A percentile compares a stretch with the other conserved stretches of the same genome.
phyloP scores from a whole-genome alignment of 2,329 filamentous ascomycete genomes.

The Colletotrichum cuscutae region DNA sequence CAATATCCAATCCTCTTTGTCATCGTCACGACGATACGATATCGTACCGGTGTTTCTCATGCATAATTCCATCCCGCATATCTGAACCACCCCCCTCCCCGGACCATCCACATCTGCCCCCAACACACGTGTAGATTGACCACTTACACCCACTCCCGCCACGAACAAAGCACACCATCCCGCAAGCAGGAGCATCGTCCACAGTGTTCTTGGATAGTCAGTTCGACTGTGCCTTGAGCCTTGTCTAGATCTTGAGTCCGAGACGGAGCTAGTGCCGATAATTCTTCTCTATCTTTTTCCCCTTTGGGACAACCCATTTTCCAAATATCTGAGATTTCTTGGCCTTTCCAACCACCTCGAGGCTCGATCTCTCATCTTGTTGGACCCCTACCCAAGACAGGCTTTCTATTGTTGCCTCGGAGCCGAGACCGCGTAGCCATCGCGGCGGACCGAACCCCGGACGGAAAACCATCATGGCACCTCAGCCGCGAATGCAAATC shows the following conservation, averaged over 20 bases:
- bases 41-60: constrained; percentile 4
- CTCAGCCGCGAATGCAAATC: constrained; percentile 46
- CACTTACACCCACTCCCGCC: constrained; percentile 1
- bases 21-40: constrained; percentile 21
- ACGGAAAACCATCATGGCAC: constrained; percentile 16
- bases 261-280: background rate
- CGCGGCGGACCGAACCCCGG: background rate
- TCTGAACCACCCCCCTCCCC: background rate
- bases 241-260: constrained; percentile 14
- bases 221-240: background rate
- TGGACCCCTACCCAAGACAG: background rate
- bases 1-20: background rate
- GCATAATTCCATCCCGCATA: background rate
- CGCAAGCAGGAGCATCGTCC: background rate
- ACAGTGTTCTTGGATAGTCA: constrained; percentile 4
- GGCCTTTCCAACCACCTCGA: background rate
- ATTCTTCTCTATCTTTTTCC: background rate
- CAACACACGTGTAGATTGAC: background rate
- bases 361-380: background rate
- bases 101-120: background rate
- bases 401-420: background rate
- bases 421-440: background rate
- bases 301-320: background rate
- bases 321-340: background rate
- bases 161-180: background rate